These are phyloP conservation scores for Curvularia sp. DNA, from an alignment of 2,329 filamentous ascomycete species.

Conservation along the genomic window DNA sequence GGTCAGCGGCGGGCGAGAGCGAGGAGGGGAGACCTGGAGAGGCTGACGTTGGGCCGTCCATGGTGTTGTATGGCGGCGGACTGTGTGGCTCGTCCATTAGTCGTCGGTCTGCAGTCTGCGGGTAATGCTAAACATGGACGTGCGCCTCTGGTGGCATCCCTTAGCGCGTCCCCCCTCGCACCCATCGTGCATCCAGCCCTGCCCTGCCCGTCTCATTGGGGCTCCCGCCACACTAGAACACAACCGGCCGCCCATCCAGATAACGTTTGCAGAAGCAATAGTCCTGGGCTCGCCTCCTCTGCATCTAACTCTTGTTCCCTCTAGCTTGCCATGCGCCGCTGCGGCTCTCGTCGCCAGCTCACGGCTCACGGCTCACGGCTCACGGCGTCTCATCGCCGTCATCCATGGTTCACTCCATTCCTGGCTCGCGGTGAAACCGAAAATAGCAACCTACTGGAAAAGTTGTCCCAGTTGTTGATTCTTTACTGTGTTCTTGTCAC, in stretches of 20 bases:
- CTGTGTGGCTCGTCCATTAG: slow-evolving; percentile 18
- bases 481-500: too few species aligned
- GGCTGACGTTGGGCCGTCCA: slow-evolving; percentile 41
- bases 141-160: slow-evolving; percentile 19
- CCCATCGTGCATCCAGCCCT: slow-evolving; percentile 13
- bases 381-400: neutral
- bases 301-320: neutral
- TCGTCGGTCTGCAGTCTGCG: slow-evolving; percentile 22
- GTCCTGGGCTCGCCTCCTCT: neutral
- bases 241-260: neutral
- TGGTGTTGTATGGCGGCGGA: slow-evolving; percentile 42
- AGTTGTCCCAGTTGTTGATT: too few species aligned
- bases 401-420: neutral
- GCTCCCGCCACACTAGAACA: slow-evolving; percentile 4
- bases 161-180: slow-evolving; percentile 20
- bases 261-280: slow-evolving; percentile 5
- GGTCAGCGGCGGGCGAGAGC: slow-evolving; percentile 15
- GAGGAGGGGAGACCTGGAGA: slow-evolving; percentile 30
- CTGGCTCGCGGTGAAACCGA: neutral
- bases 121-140: slow-evolving; percentile 24
- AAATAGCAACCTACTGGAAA: too few species aligned
- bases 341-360: neutral
- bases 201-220: slow-evolving; percentile 9
- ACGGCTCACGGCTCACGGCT: too few species aligned
- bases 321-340: neutral